Base-by-base conservation (phyloP, 306 rosid genomes). In the Cucumis melo region DNA sequence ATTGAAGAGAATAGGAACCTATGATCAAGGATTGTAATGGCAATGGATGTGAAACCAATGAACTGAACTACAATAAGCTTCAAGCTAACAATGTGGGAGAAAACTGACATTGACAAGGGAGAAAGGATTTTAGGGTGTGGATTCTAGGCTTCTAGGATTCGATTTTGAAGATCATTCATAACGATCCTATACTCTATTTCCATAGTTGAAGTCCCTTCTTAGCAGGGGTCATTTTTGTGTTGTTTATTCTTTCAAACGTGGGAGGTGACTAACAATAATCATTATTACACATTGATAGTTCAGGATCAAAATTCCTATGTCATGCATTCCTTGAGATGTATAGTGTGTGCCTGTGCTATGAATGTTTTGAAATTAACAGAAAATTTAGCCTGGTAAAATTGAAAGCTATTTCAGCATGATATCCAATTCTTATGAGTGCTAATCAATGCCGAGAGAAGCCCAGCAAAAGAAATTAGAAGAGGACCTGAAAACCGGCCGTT, bases 351-450 rank as follows among this genome's bases (percentile, higher is more conserved):
- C 9, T 15, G 13, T 13, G 20, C 20, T 19, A 65, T 36, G 50
- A 3, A 38, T 38, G 21, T 38, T 65, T 38, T 38, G 4, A 42
- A 44, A 67, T 21, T 17, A 67, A 41, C 24, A 54, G 64, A 74
- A 21, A 74, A 15, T 51, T 10, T 54, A 74, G 72, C 48, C 64
- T 17, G 7, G 32, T 34, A 10, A 73, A 20, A 34, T 74, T 20
- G 63, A 32, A 21, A 54, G 44, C 14, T 23, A n/a, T 21, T 17
- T 87, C 84, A 92, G 84, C 96, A 93, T 67, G 92, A 88, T 1
- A 86, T 79, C 98, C 98, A 93, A 79, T 87, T 91, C 90, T 93
- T 93, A 58, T 90, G 94, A 82, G 92, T 90, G 67, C 98, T 88
- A 75, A 93, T 90, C 60, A 91, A 80, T 0, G 98, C 97, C 21